These are phyloP conservation scores for Psilocybe cubensis DNA, from an alignment of 768 basidiomycete species.

Conservation along the genomic window DNA sequence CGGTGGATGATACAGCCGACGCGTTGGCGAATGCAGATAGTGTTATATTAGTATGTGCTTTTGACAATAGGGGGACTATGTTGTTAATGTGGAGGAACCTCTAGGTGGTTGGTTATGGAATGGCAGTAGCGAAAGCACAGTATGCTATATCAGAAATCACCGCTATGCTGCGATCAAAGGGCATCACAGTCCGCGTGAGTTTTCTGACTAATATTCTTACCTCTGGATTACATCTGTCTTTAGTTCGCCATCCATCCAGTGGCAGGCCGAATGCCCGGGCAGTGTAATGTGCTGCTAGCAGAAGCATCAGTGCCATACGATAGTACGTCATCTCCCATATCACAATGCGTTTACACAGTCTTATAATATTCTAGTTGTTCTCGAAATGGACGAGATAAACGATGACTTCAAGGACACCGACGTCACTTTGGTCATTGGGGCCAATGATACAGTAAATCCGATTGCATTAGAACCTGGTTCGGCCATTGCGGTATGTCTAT, in stretches of 20 bases:
- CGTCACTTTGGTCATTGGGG: constrained; percentile 89
- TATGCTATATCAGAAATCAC: constrained; percentile 80
- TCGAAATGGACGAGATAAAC: constrained; percentile 96
- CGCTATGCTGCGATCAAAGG: constrained; percentile 69
- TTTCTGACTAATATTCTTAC: background rate
- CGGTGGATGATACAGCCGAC: constrained; percentile 81
- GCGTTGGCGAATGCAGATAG: constrained; percentile 78
- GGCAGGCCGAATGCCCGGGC: constrained; percentile 92
- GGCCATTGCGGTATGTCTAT: constrained; percentile 63
- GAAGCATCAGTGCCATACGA: constrained; percentile 92
- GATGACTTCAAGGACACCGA: constrained; percentile 90
- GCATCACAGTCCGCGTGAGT: constrained; percentile 69
- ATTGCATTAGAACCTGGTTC: constrained; percentile 88
- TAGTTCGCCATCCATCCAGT: constrained; percentile 90
- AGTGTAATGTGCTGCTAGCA: constrained; percentile 90
- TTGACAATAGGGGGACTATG: background rate
- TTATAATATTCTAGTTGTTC: too few species aligned
- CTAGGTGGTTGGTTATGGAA: constrained; percentile 85
- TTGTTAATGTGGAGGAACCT: background rate
- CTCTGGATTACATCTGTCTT: background rate
- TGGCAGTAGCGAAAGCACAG: constrained; percentile 93
- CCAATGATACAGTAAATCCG: constrained; percentile 92
- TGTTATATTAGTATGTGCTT: constrained; percentile 67
- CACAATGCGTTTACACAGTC: too few species aligned
- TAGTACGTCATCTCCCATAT: constrained; percentile 46